Evolutionary conservation across 139 green algal species (phyloP), one percentile per base, ranked within the genome.

Genomic region (Auxenochlorella pyrenoidosa): DNA sequence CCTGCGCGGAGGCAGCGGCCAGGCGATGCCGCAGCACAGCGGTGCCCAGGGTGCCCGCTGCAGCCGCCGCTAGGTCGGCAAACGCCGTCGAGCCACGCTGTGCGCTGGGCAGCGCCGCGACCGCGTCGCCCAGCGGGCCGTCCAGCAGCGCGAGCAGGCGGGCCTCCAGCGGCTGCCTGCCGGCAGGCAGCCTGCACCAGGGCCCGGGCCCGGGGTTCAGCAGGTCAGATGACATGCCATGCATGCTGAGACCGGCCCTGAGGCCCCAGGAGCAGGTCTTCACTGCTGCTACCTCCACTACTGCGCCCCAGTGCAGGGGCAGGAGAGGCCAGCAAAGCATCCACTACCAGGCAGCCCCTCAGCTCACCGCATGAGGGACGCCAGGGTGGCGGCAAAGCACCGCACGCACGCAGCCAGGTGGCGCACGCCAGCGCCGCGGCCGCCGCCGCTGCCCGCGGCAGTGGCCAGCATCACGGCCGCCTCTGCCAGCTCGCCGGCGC

Each of bases 51-150:
- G 54, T 58, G 66, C 79, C 75, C 44, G 71, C 90, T 3, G 80
- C 89, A 40, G 47, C 75, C 3, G 32, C 32, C 21, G 86, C 89
- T 15, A 92, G 81, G 28, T 72, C 40, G 26, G 54, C 70, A 86
- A 90, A 89, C 0, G 82, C 54, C 12, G 41, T 16, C 34, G 44
- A 38, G 12, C 34, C 34, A 22, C 88, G 80, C 58, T 86, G 40
- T 3, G 47, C 5, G 36, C 85, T 79, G 40, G 91, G 86, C 83
- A 93, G 78, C 3, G 82, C 84, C 40, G 92, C 92, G 43, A 94
- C 30, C 13, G 59, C 47, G 30, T 93, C 85, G 32, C 90, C 78
- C 13, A 91, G 4, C 24, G 79, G 71, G 40, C 76, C 83, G 40
- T 93, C 78, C 26, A 93, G 65, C 41, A 88, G 86, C 2, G n/a